These are phyloP conservation scores for Coniochaeta prunicola DNA, from an alignment of 2,329 filamentous ascomycete genomes.

Conservation along the genomic window DNA sequence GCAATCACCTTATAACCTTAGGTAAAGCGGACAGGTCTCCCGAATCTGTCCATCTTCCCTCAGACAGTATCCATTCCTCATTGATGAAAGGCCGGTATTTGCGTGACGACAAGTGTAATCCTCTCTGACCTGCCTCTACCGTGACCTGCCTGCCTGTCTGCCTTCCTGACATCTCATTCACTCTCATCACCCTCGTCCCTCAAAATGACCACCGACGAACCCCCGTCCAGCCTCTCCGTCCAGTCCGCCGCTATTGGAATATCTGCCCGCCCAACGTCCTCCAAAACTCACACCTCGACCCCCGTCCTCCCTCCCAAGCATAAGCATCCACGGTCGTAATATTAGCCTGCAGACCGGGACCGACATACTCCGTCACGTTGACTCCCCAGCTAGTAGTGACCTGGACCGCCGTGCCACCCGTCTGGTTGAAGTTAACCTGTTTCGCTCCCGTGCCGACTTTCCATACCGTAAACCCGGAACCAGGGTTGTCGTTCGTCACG, in stretches of 20 bases:
- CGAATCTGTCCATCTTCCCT: too few relatives aligned
- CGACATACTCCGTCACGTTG: constrained; percentile 8
- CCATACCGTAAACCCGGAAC: constrained; percentile 14
- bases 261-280: constrained; percentile 8
- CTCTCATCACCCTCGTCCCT: too few relatives aligned
- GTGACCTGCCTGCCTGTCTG: too few relatives aligned
- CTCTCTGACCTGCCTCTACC: too few relatives aligned
- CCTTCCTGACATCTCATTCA: too few relatives aligned
- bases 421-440: constrained; percentile 16
- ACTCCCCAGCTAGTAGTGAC: constrained; percentile 5
- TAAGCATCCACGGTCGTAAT: constrained; percentile 10
- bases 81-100: too few relatives aligned
- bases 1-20: too few relatives aligned
- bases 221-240: background rate
- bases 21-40: too few relatives aligned
- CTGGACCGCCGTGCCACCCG: constrained; percentile 10
- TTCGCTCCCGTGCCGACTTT: constrained; percentile 1
- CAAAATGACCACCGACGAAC: too few relatives aligned
- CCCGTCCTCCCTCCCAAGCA: constrained; percentile 16
- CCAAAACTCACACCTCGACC: constrained; percentile 15
- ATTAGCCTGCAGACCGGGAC: constrained; percentile 11
- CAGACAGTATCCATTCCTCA: too few relatives aligned
- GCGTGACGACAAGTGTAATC: too few relatives aligned
- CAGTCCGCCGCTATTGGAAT: constrained; percentile 4
- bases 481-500: constrained; percentile 11